Conservation (phyloP, 108 stramenopile species). For the Cyclotella cryptica region DNA sequence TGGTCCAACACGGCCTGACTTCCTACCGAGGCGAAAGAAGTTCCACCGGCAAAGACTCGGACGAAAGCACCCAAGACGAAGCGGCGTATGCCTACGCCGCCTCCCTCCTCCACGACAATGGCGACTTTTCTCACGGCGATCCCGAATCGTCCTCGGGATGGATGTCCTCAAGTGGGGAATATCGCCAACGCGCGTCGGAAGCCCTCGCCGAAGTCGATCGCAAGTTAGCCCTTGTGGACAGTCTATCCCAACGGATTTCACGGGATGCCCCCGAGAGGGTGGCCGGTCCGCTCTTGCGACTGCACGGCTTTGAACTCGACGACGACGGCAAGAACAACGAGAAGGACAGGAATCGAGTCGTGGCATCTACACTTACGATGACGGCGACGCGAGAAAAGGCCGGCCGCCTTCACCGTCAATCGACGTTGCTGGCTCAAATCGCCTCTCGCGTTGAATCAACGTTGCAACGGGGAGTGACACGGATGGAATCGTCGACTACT, state of each 20-base stretch:
- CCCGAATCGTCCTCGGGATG: conserved; percentile 23
- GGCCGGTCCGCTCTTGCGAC: conserved; percentile 70
- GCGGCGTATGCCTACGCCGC: conserved; percentile 77
- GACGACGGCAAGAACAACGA: conserved; percentile 7
- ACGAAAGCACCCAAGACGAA: conserved; percentile 27
- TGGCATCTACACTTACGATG: conserved; percentile 28
- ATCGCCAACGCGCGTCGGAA: conserved; percentile 67
- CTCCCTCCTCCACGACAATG: conserved; percentile 61
- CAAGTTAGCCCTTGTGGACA: conserved; percentile 76
- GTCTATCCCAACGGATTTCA: conserved; percentile 74
- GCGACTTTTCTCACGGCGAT: neutral
- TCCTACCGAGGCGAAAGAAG: conserved; percentile 3
- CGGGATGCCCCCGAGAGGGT: conserved; percentile 80
- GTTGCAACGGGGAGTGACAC: conserved; percentile 59
- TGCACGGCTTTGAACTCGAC: conserved; percentile 70
- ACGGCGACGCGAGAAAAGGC: conserved; percentile 65
- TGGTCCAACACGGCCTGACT: conserved; percentile 61
- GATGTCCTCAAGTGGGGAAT: conserved; percentile 48
- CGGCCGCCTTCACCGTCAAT: conserved; percentile 75
- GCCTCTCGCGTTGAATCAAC: conserved; percentile 77
- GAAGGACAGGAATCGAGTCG: neutral
- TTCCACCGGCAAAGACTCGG: neutral
- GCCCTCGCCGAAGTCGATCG: conserved; percentile 86
- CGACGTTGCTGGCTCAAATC: conserved; percentile 67
- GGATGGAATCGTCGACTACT: conserved; percentile 79